Conservation (phyloP, 495 filamentous ascomycete species). For the Filosporella fistucella region DNA sequence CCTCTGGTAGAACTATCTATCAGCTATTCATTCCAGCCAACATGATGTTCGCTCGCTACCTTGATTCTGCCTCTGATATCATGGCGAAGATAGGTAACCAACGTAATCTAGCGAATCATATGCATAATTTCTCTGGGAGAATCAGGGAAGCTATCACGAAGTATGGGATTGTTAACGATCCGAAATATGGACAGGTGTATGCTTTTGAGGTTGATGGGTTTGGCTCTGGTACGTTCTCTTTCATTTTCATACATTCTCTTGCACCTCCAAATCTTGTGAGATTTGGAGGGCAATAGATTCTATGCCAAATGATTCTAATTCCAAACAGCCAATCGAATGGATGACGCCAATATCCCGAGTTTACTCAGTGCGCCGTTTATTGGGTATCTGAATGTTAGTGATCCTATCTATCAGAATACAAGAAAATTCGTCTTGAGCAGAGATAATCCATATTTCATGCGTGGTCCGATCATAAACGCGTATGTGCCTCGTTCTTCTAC, state of each 20-base stretch:
- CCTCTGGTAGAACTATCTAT: slow-evolving; percentile 33
- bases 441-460: slow-evolving; percentile 56
- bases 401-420: slow-evolving; percentile 51
- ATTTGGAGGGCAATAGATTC: not conserved
- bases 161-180: slow-evolving; percentile 43
- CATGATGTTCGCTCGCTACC: slow-evolving; percentile 62
- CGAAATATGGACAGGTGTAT: slow-evolving; percentile 46
- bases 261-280: no score
- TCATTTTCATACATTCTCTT: slow-evolving; percentile 55
- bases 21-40: slow-evolving; percentile 61
- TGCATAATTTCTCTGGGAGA: slow-evolving; percentile 39
- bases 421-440: slow-evolving; percentile 47
- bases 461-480: slow-evolving; percentile 49
- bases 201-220: slow-evolving; percentile 60
- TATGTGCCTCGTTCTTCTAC: slow-evolving; percentile 28
- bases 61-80: slow-evolving; percentile 43
- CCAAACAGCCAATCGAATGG: slow-evolving; percentile 28
- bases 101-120: slow-evolving; percentile 36
- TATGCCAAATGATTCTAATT: not conserved
- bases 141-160: slow-evolving; percentile 44
- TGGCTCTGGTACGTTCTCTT: slow-evolving; percentile 28
- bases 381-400: slow-evolving; percentile 42
- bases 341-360: slow-evolving; percentile 60
- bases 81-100: slow-evolving; percentile 36
- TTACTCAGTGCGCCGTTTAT: slow-evolving; percentile 52